Evolutionary conservation across 345 rosid species (phyloP).

Genomic region (Euphorbia tirucalli): DNA sequence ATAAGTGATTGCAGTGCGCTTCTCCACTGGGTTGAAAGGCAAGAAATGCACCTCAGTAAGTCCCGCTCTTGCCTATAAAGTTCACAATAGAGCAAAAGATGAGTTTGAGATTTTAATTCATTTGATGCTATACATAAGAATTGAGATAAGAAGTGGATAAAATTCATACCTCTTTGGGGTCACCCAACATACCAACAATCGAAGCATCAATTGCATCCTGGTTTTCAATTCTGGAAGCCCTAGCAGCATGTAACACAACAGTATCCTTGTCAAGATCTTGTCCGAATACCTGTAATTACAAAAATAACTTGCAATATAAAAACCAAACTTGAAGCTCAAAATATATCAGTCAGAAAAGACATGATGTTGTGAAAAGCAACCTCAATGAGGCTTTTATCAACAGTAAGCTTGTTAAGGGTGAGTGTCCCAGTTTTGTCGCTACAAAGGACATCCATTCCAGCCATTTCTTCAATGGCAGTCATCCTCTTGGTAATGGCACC

Average conservation of each 20-base stretch:
- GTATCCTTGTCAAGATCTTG: conserved; percentile 45
- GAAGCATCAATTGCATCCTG: conserved; percentile 97
- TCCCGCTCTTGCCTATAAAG: conserved; percentile 74
- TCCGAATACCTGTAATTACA: conserved; percentile 46
- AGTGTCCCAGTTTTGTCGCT: conserved; percentile 97
- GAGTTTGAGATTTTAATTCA: neutral
- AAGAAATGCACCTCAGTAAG: conserved; percentile 85
- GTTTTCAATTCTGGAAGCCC: conserved; percentile 89
- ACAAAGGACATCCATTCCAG: conserved; percentile 97
- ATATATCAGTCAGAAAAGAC: neutral
- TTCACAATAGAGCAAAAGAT: neutral
- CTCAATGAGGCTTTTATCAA: conserved; percentile 78
- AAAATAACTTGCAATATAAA: conserved; percentile 8
- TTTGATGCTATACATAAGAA: neutral
- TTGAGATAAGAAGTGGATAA: neutral
- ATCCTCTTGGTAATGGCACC: conserved; percentile 97
- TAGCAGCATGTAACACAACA: conserved; percentile 64
- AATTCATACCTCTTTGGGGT: conserved; percentile 62
- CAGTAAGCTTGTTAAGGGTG: conserved; percentile 93
- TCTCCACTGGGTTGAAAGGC: conserved; percentile 91
- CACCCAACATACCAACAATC: conserved; percentile 79
- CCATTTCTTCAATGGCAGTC: conserved; percentile 99
- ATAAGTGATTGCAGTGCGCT: conserved; percentile 93
- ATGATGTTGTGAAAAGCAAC: conserved; percentile 33
- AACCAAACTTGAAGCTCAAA: neutral